phyloP scores from a whole-genome alignment of 1,284 basidiomycete genomes.

The Ustilago loliicola region DNA sequence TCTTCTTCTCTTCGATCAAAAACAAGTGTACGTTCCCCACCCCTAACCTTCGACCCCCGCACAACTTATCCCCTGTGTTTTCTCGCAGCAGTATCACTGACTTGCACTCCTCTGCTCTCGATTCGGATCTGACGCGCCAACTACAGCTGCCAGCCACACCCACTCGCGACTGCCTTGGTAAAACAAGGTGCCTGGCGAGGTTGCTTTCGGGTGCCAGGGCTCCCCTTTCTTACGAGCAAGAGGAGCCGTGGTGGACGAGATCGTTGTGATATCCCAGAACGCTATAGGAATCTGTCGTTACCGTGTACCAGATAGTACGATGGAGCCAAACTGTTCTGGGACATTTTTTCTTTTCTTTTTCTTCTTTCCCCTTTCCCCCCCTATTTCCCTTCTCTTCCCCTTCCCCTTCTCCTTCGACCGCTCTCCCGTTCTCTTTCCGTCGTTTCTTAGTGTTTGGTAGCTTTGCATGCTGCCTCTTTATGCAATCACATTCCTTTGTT shows the following conservation, averaged over 20 bases:
- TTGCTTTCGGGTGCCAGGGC: conserved; percentile 56
- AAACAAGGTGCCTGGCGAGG: conserved; percentile 47
- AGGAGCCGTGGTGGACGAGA: conserved; percentile 58
- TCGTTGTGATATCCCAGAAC: conserved; percentile 56
- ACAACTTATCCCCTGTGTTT: background rate
- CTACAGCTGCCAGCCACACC: conserved; percentile 65
- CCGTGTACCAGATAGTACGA: conserved; percentile 34
- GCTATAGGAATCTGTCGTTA: conserved; percentile 56
- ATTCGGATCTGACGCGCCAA: background rate
- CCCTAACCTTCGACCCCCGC: conserved; percentile 13
- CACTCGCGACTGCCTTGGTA: conserved; percentile 55
- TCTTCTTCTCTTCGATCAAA: conserved; percentile 60
- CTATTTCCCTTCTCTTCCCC: background rate
- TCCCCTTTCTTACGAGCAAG: conserved; percentile 7
- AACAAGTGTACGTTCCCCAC: conserved; percentile 62
- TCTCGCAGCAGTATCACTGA: background rate
- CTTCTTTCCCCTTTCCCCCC: conserved; percentile 1
- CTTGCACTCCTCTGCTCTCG: background rate
- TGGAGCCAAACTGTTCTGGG: conserved; percentile 58
- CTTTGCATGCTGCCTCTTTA: background rate
- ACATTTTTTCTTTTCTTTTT: conserved; percentile 33
- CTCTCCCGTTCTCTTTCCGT: too few species aligned
- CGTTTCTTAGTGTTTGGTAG: background rate
- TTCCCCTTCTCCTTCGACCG: background rate
- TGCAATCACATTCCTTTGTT: background rate